Evolutionary conservation across 2,329 filamentous ascomycete genomes (phyloP), one percentile per base, ranked within the genome.

Genomic region (Penicillium capsulatum): DNA sequence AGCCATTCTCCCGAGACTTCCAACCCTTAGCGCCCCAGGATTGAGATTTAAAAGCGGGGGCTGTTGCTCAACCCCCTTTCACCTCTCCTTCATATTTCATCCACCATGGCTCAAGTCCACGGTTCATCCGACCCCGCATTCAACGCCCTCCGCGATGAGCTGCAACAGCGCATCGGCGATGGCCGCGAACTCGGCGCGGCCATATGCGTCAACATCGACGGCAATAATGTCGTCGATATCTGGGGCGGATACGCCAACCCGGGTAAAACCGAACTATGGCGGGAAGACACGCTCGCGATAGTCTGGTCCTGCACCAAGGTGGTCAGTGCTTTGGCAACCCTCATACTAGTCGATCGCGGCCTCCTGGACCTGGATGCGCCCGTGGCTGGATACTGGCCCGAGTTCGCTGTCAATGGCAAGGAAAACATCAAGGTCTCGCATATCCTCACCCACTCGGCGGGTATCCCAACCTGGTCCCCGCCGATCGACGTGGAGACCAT

Each of bases 101-200:
- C 9, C 19, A 22, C 9, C 19, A 22, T 22, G 19, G 19, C 19
- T 22, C 5, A 22, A 22, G 19, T 22, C 19, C 53, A 71, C 14
- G 70, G 71, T 3, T 40, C 55, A 4, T 65, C 57, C 29, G 59
- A 71, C 16, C 44, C 59, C 5, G 52, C 51, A 11, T 73, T 73
- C 48, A 42, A 56, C 0, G 34, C 55, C 0, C 48, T 73, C 15
- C 57, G 19, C 19, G 19, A 60, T 7, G 47, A 59, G 1, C 44
- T 64, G 2, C 43, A 75, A 9, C 48, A 64, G 19, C 24, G 60
- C 6, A 28, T 75, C n/a, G 47, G 54, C 7, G 59, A 54, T 1
- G 68, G 60, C 13, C 52, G 64, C 2, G 71, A 75, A 31, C 37
- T 72, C 4, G 72, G 72, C 2, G 70, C 68, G n/a, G 70, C 67